phyloP scores from a whole-genome alignment of 2,329 filamentous ascomycete genomes.

The Apiospora koreana region DNA sequence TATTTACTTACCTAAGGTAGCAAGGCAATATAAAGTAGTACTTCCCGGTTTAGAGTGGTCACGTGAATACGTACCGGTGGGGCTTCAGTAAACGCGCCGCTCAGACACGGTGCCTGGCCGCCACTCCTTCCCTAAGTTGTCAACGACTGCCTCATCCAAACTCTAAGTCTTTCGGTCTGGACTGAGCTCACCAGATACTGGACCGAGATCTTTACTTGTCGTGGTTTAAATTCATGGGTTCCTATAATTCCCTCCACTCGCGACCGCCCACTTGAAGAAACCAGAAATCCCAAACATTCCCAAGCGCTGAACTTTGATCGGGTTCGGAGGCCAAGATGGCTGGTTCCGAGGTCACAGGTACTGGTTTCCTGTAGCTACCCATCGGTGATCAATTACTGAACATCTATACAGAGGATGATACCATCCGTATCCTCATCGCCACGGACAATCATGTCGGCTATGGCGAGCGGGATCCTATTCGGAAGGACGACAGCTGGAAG shows the following conservation, averaged over 20 bases:
- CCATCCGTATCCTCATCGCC: slow-evolving; percentile 89
- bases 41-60: background rate
- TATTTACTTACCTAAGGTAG: too few species aligned
- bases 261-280: background rate
- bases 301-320: background rate
- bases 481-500: slow-evolving; percentile 96
- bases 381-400: background rate
- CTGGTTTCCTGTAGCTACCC: background rate
- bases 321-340: background rate
- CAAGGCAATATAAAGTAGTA: too few species aligned
- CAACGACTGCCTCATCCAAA: background rate
- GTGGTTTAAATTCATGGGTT: background rate
- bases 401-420: slow-evolving; percentile 61
- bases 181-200: background rate
- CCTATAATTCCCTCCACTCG: background rate
- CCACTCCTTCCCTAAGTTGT: background rate
- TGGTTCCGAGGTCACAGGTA: background rate
- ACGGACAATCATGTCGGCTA: slow-evolving; percentile 99
- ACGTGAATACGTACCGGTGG: background rate
- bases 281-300: background rate
- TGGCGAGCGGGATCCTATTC: slow-evolving; percentile 87
- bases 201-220: background rate
- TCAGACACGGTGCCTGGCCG: background rate
- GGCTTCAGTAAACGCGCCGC: background rate
- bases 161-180: background rate